Base-by-base conservation (phyloP, 2,329 filamentous ascomycete species). In the Polychaeton citri region DNA sequence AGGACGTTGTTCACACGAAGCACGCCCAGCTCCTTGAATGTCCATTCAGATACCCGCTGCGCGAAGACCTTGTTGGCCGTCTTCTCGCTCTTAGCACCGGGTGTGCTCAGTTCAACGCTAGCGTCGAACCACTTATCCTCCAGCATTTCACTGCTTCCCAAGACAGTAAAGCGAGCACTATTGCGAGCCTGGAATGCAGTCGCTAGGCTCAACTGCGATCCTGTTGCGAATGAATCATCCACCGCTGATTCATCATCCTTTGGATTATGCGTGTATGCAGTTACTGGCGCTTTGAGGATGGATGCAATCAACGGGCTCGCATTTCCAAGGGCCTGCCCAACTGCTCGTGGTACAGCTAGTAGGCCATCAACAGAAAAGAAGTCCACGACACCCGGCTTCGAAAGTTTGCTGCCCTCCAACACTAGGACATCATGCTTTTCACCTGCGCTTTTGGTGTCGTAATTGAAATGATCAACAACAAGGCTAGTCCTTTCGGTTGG, bases 381-480 rank as follows among this genome's bases (percentile, higher is more conserved):
- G 53, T 81, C 72, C 67, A 80, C 81, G 38, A 85, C 66, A 47
- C 77, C 83, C 17, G 74, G 53, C 48, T 81, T 79, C 42, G 80
- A 58, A 34, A 72, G 63, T 40, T 66, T 63, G 3, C 86, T 82
- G 21, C 74, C 69, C 30, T 81, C 74, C 35, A 95, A 64, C 19
- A 95, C 70, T 31, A 98, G 68, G 19, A 94, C 82, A 61, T 96
- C 85, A 62, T 98, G 90, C 54, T 77, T 74, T 45, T 95, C 86
- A 34, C 76, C 55, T 4, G 88, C 80, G 28, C 80, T 84, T 20
- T 72, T 49, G 38, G 72, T 69, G 54, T 96, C 88, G 63, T 90
- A 90, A 65, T 84, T 81, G 75, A 96, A 95, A 68, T 98, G 90
- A 62, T 96, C 90, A 42, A 96, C 79, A 5, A 94, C 80, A 39